Base-by-base conservation (phyloP, 1,284 basidiomycete genomes). In the Termitomyces sp. region DNA sequence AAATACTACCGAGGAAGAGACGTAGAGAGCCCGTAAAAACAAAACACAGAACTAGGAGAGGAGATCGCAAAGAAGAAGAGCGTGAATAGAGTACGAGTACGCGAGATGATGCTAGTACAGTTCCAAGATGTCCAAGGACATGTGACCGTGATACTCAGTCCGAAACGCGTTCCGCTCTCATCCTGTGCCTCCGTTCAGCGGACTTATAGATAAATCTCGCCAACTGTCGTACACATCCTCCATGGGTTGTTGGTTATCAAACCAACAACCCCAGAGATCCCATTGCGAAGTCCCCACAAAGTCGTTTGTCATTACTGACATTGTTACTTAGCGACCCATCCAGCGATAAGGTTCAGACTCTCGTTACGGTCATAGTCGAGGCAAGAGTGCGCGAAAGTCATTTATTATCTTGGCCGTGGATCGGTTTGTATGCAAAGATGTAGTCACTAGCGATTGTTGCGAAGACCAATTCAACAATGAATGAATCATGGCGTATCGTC, bases 401-500 rank as follows among this genome's bases (percentile, higher is more conserved):
- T 2, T 34, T 15, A 12, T 19, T 24, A 43, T 28, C 28, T 28
- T 7, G 42, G 9, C 15, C 8, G 26, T 43, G n/a, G 24, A 48
- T n/a, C 24, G 13, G 19, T 10, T 34, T 38, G n/a, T 28, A 12
- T 13, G 24, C 24, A n/a, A 17, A 30, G 42, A 10, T 44, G 26
- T 10, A 33, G 8, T 28, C 15, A 17, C 26, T 15, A 5, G 26
- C 26, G 2, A 5, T 43, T 13, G 9, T n/a, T 39, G 12, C 33
- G 24, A 36, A 31, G 36, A 15, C 12, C 17, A 19, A 30, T 13
- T 47, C 3, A 33, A 24, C 3, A 13, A 34, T 34, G 24, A 24
- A 24, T 24, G 24, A 24, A 24, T 24, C 24, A 24, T 24, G 15
- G 15, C 85, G 71, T 88, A 92, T 69, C 93, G 79, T 44, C 75